Evolutionary conservation across 768 basidiomycete species (phyloP).

Genomic region (Coprinellus micaceus): DNA sequence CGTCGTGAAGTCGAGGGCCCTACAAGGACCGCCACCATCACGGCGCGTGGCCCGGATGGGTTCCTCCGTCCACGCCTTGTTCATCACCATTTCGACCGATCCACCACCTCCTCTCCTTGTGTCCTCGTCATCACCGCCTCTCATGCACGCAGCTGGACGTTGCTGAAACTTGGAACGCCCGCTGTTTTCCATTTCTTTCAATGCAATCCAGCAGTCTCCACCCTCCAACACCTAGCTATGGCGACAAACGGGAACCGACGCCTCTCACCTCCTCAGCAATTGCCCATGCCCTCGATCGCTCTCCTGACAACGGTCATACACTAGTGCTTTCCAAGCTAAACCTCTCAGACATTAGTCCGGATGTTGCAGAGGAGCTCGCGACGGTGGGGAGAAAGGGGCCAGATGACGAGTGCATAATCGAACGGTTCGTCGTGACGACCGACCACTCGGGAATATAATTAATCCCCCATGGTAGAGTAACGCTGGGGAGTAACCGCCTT

Average conservation of each 20-base stretch:
- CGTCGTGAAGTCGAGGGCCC: neutral
- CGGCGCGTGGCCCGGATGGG: neutral
- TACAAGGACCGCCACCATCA: neutral
- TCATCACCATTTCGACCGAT: neutral
- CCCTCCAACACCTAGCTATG: neutral
- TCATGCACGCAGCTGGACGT: neutral
- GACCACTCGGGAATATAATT: neutral
- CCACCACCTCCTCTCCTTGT: neutral
- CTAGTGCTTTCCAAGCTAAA: constrained; percentile 80
- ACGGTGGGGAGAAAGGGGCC: constrained; percentile 47
- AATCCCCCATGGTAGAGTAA: constrained; percentile 51
- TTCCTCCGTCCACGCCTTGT: neutral
- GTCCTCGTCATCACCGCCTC: neutral
- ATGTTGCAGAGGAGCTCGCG: constrained; percentile 75
- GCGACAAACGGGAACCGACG: neutral
- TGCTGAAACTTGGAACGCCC: constrained; percentile 8
- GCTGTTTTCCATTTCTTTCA: constrained; percentile 6
- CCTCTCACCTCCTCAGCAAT: constrained; percentile 47
- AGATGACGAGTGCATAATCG: constrained; percentile 50
- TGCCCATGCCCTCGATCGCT: constrained; percentile 58
- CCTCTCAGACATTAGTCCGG: constrained; percentile 70
- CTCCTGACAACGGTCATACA: constrained; percentile 76
- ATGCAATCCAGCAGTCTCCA: neutral
- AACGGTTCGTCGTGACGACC: constrained; percentile 43
- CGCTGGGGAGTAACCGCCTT: constrained; percentile 82